These are phyloP conservation scores for Penicillium sp. DNA, from an alignment of 2,329 filamentous ascomycete species.

Conservation along the genomic window DNA sequence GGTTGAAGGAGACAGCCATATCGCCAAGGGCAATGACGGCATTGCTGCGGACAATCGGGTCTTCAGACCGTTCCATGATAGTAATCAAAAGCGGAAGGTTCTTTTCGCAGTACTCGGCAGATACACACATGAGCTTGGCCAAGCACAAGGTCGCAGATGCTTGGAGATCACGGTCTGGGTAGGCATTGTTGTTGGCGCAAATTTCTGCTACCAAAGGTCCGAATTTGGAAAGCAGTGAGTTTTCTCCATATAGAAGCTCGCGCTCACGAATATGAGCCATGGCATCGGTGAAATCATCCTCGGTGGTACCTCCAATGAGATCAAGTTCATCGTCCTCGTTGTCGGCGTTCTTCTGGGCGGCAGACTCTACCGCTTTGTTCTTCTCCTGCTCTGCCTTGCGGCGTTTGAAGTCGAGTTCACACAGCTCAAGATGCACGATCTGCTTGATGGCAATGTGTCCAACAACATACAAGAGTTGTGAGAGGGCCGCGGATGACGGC, in stretches of 20 bases:
- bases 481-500: constrained; percentile 71
- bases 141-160: constrained; percentile 91
- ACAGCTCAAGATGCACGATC: constrained; percentile 97
- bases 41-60: constrained; percentile 92
- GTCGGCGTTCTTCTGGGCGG: constrained; percentile 55
- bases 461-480: constrained; percentile 91
- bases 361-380: constrained; percentile 49
- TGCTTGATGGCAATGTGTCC: constrained; percentile 98
- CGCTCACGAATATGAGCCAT: constrained; percentile 84
- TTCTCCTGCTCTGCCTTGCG: constrained; percentile 68
- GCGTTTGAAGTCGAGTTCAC: constrained; percentile 96
- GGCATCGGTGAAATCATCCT: constrained; percentile 88
- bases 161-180: constrained; percentile 87
- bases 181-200: constrained; percentile 90
- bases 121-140: constrained; percentile 98
- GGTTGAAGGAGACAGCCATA: constrained; percentile 99
- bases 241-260: constrained; percentile 79
- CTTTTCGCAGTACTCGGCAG: constrained; percentile 90
- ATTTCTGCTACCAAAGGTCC: constrained; percentile 91
- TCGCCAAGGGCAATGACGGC: constrained; percentile 96
- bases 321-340: constrained; percentile 86
- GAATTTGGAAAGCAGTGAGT: constrained; percentile 85
- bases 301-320: constrained; percentile 93
- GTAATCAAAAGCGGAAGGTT: constrained; percentile 94
- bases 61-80: constrained; percentile 91